Evolutionary conservation across 306 rosid species (phyloP), one percentile per base, ranked within the genome.

Genomic region (Alnus glutinosa): DNA sequence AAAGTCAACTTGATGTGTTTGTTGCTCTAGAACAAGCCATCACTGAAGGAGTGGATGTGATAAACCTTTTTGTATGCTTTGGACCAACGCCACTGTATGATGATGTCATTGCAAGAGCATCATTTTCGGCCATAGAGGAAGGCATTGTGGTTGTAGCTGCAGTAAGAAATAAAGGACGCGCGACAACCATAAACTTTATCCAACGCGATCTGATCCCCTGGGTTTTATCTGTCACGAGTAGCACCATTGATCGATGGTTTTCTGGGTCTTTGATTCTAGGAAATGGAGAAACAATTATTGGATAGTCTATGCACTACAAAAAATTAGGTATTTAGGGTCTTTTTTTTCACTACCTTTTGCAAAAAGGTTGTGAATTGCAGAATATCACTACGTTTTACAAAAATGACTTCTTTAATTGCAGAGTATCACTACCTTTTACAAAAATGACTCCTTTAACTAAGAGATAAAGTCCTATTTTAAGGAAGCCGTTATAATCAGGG

Each of bases 61-160:
- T 75, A 19, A 47, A 28, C 34, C 0, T 76, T 13, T 76, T 64
- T 5, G 9, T 48, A 4, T 2, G 1, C 2, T 9, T 1, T 23
- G 13, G 0, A 9, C 4, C 9, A 50, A 11, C 1, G 14, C 54
- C 48, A 58, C 1, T 15, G 1, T 12, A 44, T 2, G 15, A 23
- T 4, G 54, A 61, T 76, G 18, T 14, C 6, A 6, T 64, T 1
- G 13, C 55, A 76, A 4, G 3, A 49, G 63, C 36, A 47, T 49
- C 73, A 61, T 76, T 71, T 30, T 12, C 44, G 19, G 58, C 75
- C 42, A 12, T 71, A 46, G 75, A 71, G n/a, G 49, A 71, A 12
- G 55, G 75, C 16, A 48, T 30, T 3, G 59, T 73, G 66, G 51
- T 73, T 9, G 11, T 58, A 32, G 1, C 18, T 55, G 46, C 32